Evolutionary conservation across 2,329 filamentous ascomycete species (phyloP).

Genomic region (Colletotrichum lentis): DNA sequence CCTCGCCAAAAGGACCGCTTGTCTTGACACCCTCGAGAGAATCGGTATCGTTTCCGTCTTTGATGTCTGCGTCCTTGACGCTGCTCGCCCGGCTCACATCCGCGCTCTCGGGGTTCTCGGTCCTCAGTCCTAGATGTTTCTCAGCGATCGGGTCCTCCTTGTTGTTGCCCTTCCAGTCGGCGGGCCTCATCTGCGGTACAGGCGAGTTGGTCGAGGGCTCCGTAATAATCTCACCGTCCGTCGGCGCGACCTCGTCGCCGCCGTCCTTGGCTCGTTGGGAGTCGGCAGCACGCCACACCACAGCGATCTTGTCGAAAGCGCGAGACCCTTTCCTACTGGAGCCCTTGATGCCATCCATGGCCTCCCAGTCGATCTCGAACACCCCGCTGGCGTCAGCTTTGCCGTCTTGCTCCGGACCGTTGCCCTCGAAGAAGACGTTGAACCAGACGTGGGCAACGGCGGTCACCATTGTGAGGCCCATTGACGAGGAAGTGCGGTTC

Average conservation of each 20-base stretch:
- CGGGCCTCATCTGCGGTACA: constrained; percentile 73
- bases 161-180: constrained; percentile 76
- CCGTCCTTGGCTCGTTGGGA: constrained; percentile 32
- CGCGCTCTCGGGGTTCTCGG: constrained; percentile 69
- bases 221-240: constrained; percentile 51
- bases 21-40: constrained; percentile 48
- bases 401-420: constrained; percentile 73
- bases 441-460: constrained; percentile 97
- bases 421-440: constrained; percentile 91
- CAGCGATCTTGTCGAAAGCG: constrained; percentile 81
- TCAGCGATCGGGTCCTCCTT: constrained; percentile 57
- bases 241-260: constrained; percentile 41
- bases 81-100: constrained; percentile 78
- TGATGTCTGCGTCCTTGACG: constrained; percentile 54
- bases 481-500: constrained; percentile 77
- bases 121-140: constrained; percentile 74
- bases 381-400: constrained; percentile 71
- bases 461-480: constrained; percentile 89
- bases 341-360: constrained; percentile 94
- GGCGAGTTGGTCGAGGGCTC: constrained; percentile 73
- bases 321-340: constrained; percentile 81
- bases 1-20: constrained; percentile 48
- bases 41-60: constrained; percentile 38
- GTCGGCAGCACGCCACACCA: constrained; percentile 76
- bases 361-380: constrained; percentile 67